Conservation (phyloP, 371 early-diverging fungal species). For the Rhizopus sp. region DNA sequence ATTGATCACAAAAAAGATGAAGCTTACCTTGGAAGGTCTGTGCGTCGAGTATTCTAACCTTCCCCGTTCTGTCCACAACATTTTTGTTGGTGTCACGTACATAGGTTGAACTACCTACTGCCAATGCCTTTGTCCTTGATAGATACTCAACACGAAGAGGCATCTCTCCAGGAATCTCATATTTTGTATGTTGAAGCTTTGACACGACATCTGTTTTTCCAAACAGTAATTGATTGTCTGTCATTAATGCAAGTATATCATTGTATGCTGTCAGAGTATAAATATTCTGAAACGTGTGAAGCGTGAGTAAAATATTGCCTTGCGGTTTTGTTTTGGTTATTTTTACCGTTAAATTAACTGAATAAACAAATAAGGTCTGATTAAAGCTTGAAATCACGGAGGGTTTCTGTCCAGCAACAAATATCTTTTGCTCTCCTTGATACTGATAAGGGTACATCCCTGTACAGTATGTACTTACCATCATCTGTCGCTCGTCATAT, state of each 20-base stretch:
- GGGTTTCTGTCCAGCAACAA: constrained; percentile 83
- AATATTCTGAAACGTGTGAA: constrained; percentile 46
- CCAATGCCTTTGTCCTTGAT: constrained; percentile 54
- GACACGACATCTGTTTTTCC: constrained; percentile 79
- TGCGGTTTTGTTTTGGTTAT: neutral
- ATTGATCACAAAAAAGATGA: too few species aligned
- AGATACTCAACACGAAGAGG: constrained; percentile 73
- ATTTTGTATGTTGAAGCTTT: constrained; percentile 77
- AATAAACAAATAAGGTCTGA: constrained; percentile 71
- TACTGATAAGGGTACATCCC: constrained; percentile 19
- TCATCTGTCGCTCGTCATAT: constrained; percentile 8
- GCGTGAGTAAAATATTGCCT: neutral
- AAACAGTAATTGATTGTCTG: constrained; percentile 60
- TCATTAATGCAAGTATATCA: constrained; percentile 64
- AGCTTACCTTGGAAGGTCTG: constrained; percentile 69
- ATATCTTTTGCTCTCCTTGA: constrained; percentile 57
- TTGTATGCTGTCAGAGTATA: constrained; percentile 61
- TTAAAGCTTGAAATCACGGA: constrained; percentile 74
- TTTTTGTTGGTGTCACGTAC: constrained; percentile 32
- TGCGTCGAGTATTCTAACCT: constrained; percentile 72
- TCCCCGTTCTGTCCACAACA: constrained; percentile 45
- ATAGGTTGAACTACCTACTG: constrained; percentile 52
- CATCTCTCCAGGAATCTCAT: constrained; percentile 65
- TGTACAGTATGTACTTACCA: constrained; percentile 24
- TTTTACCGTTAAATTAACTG: constrained; percentile 73